A percentile compares a stretch with the other conserved stretches of the same genome.
phyloP scores from a whole-genome alignment of 2,329 filamentous ascomycete species.

The Alternaria triticina region DNA sequence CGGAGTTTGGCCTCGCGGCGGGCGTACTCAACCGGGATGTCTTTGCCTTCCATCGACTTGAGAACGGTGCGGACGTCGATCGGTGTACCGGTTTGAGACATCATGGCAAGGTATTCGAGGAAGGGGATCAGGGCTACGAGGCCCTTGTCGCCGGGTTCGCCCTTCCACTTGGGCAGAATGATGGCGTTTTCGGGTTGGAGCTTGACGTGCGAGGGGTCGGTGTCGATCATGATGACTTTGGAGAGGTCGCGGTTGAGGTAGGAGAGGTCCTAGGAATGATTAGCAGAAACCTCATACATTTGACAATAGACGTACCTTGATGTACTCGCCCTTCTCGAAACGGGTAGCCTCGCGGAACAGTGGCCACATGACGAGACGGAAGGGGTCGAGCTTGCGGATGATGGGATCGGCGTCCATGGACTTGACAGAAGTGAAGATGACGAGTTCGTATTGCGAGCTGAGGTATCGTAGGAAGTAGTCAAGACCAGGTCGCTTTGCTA shows the following conservation, averaged over 20 bases:
- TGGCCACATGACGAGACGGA: conserved; percentile 93
- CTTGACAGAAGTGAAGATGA: conserved; percentile 91
- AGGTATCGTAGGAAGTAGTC: conserved; percentile 98
- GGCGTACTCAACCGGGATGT: conserved; percentile 90
- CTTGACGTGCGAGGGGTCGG: conserved; percentile 78
- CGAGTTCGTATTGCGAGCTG: conserved; percentile 96
- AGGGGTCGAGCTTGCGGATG: conserved; percentile 92
- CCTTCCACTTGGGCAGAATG: conserved; percentile 87
- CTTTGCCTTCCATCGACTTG: conserved; percentile 85
- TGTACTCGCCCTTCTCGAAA: conserved; percentile 92
- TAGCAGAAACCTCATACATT: conserved; percentile 6
- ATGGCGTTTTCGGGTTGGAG: conserved; percentile 97
- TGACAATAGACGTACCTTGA: conserved; percentile 71
- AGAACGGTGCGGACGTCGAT: conserved; percentile 85
- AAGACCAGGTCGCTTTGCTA: conserved; percentile 91
- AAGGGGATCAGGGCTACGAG: conserved; percentile 92
- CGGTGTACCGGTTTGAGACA: conserved; percentile 68
- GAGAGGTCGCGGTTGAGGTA: conserved; percentile 96
- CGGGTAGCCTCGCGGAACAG: conserved; percentile 96
- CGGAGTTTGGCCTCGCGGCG: conserved; percentile 85
- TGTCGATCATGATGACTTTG: conserved; percentile 95
- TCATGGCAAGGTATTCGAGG: conserved; percentile 94
- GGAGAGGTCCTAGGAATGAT: conserved; percentile 75
- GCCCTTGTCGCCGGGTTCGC: conserved; percentile 80
- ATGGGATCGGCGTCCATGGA: conserved; percentile 85